Base-by-base conservation (phyloP, 768 basidiomycete species). In the Tulasnella sp. region DNA sequence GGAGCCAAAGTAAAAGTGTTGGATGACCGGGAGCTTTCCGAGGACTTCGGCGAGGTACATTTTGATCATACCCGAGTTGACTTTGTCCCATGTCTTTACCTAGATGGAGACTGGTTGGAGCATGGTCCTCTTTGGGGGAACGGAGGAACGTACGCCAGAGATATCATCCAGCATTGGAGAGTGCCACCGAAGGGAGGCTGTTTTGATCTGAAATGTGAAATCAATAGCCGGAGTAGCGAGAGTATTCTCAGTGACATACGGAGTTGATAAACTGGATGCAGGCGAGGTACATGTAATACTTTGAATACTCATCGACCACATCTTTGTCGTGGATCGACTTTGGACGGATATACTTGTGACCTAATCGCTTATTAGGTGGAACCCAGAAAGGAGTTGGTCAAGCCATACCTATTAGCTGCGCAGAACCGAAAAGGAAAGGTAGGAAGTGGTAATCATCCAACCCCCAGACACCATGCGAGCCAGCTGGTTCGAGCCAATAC, bases 151-250 rank as follows among this genome's bases (percentile, higher is more conserved):
- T 60, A 71, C 91, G 0, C 84, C 90, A 0, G 91, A 93, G 55
- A 98, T 98, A 65, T 98, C 94, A 68, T 97, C 90, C 6, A 99
- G 78, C 94, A 99, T 98, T 1, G 94, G 94, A 0, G 91, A 96
- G 71, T 99, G 94, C 94, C 94, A 99, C 50, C 91, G 78, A 0
- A 98, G 75, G 0, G 92, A 92, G 0, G 93, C 92, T 0, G 92
- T 90, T 67, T 98, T 98, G 62, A 97, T 89, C 88, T 93, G 60
- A 11, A 25, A 27, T 17, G 11, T 23, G 9, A 27, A 46, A 1
- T 5, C 29, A 36, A 0, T 40, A 7, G 50, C 12, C 12, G 34
- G 25, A 23, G n/a, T 29, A 40, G 40, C n/a, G 37, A 4, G n/a
- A 27, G 36, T 12, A 23, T 11, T 14, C 17, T 49, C 2, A 23